These are phyloP conservation scores for Candida berthetii DNA, from an alignment of 805 yeast genomes.

Conservation along the genomic window DNA sequence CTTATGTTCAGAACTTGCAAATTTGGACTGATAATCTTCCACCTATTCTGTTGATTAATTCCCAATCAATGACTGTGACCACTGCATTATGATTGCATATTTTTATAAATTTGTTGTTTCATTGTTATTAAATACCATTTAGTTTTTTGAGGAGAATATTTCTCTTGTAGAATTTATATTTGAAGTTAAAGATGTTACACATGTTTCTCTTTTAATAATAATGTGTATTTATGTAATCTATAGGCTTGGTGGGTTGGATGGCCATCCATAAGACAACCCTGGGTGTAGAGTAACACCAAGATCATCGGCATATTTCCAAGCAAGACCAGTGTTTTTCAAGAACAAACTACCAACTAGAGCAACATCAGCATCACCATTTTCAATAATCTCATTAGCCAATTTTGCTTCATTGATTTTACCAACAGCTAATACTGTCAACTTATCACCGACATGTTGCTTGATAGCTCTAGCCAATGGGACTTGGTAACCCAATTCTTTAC, in stretches of 20 bases:
- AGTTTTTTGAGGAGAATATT: no score
- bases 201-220: no score
- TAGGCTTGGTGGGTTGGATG: slow-evolving; percentile 5
- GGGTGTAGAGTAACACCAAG: slow-evolving; percentile 34
- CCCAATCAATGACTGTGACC: slow-evolving; percentile 94
- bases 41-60: slow-evolving; percentile 75
- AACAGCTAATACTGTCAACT: slow-evolving; percentile 36
- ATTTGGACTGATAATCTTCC: slow-evolving; percentile 81
- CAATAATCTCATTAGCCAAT: slow-evolving; percentile 33
- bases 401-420: slow-evolving; percentile 33
- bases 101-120: slow-evolving; percentile 44
- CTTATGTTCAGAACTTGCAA: slow-evolving; percentile 70
- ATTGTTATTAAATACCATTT: neutral
- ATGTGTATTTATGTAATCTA: no score
- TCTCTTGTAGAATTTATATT: no score
- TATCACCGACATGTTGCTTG: slow-evolving; percentile 38
- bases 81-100: slow-evolving; percentile 58
- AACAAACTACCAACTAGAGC: slow-evolving; percentile 40
- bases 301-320: slow-evolving; percentile 43
- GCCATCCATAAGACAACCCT: slow-evolving; percentile 28
- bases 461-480: slow-evolving; percentile 33
- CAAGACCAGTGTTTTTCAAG: slow-evolving; percentile 44
- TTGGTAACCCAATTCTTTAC: slow-evolving; percentile 25
- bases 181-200: no score
- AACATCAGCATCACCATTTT: slow-evolving; percentile 39